Evolutionary conservation across 2,329 filamentous ascomycete species (phyloP).

Genomic region (Coniochaeta hoffmannii): DNA sequence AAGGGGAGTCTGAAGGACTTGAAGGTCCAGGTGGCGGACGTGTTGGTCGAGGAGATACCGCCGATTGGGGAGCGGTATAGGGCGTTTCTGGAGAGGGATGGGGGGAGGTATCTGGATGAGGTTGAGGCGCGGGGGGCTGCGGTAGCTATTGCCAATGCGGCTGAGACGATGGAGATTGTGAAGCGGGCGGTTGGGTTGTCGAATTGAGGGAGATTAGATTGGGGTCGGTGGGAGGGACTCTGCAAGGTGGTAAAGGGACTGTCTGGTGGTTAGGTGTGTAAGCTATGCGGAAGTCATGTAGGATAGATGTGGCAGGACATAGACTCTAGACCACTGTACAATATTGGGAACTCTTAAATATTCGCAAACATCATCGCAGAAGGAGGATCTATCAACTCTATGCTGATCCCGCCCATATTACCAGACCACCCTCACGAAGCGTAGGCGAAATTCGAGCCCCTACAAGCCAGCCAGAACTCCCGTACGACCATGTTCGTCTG

Average conservation of each 20-base stretch:
- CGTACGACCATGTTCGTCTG: conserved; percentile 60
- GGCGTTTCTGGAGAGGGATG: conserved; percentile 32
- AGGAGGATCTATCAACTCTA: not conserved
- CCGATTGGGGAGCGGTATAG: conserved; percentile 51
- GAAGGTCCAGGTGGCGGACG: conserved; percentile 56
- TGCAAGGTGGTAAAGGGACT: not conserved
- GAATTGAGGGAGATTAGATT: not conserved
- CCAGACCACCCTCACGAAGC: conserved; percentile 34
- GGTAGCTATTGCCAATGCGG: conserved; percentile 56
- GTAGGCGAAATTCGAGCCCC: conserved; percentile 55
- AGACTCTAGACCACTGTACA: not conserved
- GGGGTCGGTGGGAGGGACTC: not conserved
- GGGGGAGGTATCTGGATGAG: conserved; percentile 33
- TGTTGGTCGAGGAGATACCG: conserved; percentile 43
- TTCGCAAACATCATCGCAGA: not conserved
- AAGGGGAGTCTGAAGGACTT: conserved; percentile 44
- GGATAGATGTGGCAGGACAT: not conserved
- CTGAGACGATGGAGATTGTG: conserved; percentile 47
- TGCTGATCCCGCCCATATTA: not conserved
- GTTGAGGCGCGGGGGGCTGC: conserved; percentile 51
- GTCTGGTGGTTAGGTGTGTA: not conserved
- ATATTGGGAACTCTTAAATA: not conserved
- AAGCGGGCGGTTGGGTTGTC: conserved; percentile 41
- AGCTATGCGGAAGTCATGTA: not conserved
- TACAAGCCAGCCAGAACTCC: conserved; percentile 66